Evolutionary conservation across 768 basidiomycete genomes (phyloP), one percentile per base, ranked within the genome.

Genomic region (Rickenella mellea): DNA sequence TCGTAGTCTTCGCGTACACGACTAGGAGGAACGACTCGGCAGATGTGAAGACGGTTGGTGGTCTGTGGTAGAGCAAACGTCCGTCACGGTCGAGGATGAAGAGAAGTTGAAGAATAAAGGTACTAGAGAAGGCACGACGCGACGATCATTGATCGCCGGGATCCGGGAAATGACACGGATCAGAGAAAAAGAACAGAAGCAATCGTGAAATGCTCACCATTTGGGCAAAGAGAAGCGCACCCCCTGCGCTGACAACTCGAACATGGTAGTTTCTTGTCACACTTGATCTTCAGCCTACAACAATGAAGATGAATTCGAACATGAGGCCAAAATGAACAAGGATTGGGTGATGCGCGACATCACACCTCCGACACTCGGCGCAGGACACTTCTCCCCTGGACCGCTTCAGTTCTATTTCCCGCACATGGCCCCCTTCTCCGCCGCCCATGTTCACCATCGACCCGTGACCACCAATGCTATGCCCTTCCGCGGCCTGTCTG

Each of bases 221-320:
- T 83, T 5, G 83, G 83, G 59, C 83, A 85, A 17, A 85, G 54
- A 2, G 78, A 69, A 26, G 74, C 73, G 53, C 83, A 84, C 21
- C 82, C 80, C 51, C 83, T 62, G 50, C 82, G 62, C 74, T 76
- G 75, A 56, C 83, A 84, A 1, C 81, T 82, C 55, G 83, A 79
- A 55, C 83, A 85, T 7, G 83, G 83, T 41, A 84, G 80, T 49
- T 81, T 73, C 66, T 84, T 85, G 72, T 84, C 80, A 65, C 83
- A 86, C 55, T 83, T 83, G 58, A 86, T 83, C 69, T 85, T 80
- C 15, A 19, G 33, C 19, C 33, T 78, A 26, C 1, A 36, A 15
- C 15, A n/a, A n/a, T n/a, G n/a, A n/a, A 17, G 33, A 10, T 8
- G 12, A 7, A 43, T 29, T 12, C 41, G 14, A 31, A 42, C 45